phyloP scores from a whole-genome alignment of 768 basidiomycete genomes.

The Psilocybe cubensis region DNA sequence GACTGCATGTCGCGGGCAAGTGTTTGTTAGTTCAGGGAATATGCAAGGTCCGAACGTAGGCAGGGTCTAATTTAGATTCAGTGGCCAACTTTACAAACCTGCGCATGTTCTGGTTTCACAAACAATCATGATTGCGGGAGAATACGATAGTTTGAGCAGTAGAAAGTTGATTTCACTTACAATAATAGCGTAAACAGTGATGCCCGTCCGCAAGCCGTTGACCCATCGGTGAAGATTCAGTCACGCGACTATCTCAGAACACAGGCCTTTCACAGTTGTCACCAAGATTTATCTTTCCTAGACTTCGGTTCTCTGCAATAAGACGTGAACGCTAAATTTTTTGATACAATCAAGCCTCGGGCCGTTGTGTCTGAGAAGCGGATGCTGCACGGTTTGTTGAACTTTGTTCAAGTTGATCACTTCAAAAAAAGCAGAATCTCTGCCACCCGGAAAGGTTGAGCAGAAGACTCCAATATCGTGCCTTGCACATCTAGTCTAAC shows the following conservation, averaged over 20 bases:
- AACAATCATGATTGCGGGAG: background rate
- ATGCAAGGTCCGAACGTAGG: slow-evolving; percentile 11
- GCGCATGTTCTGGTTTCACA: background rate
- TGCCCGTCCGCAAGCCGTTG: too few species aligned
- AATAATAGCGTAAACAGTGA: background rate
- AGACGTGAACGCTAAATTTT: background rate
- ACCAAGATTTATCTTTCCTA: too few species aligned
- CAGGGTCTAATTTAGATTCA: background rate
- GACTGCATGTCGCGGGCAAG: slow-evolving; percentile 1
- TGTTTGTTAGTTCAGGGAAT: background rate
- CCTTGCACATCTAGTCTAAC: too few species aligned
- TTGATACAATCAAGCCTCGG: background rate
- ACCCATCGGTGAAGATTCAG: background rate
- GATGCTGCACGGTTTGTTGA: too few species aligned
- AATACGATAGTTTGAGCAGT: background rate
- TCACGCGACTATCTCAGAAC: background rate
- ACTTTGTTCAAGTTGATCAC: too few species aligned
- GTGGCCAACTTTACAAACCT: background rate
- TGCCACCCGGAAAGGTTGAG: too few species aligned
- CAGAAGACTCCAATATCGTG: too few species aligned
- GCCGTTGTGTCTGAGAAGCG: background rate
- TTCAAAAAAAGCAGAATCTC: too few species aligned
- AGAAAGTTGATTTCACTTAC: background rate
- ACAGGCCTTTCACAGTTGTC: too few species aligned
- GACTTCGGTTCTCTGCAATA: background rate